Percentiles rank a stretch among this genome's conserved stretches.
Conservation (phyloP, 2,329 filamentous ascomycete species). For the Aspergillus oerlinghausenensis region DNA sequence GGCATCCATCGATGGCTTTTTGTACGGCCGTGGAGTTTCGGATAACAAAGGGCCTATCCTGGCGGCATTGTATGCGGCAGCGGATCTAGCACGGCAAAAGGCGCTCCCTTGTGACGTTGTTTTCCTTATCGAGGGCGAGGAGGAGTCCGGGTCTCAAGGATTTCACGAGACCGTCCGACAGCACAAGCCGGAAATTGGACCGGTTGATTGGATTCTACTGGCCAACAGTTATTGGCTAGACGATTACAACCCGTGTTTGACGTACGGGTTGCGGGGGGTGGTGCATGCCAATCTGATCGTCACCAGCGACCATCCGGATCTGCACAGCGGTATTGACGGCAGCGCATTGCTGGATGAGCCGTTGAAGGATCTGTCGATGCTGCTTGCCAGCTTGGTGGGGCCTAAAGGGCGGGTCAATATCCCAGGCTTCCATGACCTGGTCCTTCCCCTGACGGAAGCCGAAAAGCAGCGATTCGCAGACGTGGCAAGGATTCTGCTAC, state of each 20-base stretch:
- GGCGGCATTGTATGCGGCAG: constrained; percentile 88
- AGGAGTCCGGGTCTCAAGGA: constrained; percentile 88
- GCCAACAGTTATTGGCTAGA: constrained; percentile 99
- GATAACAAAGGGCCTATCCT: constrained; percentile 97
- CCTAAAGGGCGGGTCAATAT: constrained; percentile 76
- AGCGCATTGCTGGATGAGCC: constrained; percentile 87
- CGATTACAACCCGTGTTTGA: constrained; percentile 90
- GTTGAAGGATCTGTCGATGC: constrained; percentile 79
- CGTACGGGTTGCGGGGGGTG: constrained; percentile 88
- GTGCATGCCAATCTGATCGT: constrained; percentile 89
- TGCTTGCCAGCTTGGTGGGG: constrained; percentile 78
- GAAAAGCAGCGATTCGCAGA: constrained; percentile 80
- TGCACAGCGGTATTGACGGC: constrained; percentile 95
- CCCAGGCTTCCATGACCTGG: constrained; percentile 81
- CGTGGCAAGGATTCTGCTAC: constrained; percentile 72
- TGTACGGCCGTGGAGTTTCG: constrained; percentile 93
- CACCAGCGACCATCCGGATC: constrained; percentile 77
- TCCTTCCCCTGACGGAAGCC: constrained; percentile 67
- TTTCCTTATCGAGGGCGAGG: constrained; percentile 94
- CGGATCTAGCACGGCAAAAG: constrained; percentile 81
- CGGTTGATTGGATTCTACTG: constrained; percentile 88
- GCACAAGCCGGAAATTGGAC: constrained; percentile 79
- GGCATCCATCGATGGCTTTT: constrained; percentile 81
- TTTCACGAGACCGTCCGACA: constrained; percentile 78
- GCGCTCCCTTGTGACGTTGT: constrained; percentile 80